Evolutionary conservation across 2,329 filamentous ascomycete genomes (phyloP).

Genomic region (Diplodia corticola): DNA sequence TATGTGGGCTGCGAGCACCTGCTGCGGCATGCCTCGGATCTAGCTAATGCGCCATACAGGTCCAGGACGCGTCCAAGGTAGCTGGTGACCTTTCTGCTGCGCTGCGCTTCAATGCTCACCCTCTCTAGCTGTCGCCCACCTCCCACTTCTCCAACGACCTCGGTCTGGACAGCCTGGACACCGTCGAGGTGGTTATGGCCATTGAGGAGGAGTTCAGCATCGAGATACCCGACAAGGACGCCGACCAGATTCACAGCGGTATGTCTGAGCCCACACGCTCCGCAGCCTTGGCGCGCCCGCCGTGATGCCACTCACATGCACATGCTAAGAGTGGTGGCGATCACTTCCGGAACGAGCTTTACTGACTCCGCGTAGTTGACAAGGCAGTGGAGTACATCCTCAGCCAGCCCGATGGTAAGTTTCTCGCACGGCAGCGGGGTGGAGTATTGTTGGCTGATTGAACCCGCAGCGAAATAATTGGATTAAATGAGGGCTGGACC

Average conservation of each 20-base stretch:
- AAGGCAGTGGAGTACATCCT: conserved; percentile 94
- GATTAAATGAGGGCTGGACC: conserved; percentile 25
- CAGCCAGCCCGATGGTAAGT: conserved; percentile 86
- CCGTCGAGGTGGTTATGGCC: conserved; percentile 99
- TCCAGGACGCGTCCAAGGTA: conserved; percentile 62
- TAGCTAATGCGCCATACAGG: conserved; percentile 51
- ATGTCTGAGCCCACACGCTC: conserved; percentile 44
- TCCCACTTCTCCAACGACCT: conserved; percentile 98
- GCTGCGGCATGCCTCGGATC: conserved; percentile 14
- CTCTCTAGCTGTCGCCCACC: conserved; percentile 69
- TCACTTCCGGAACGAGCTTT: background rate
- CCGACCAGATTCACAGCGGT: conserved; percentile 92
- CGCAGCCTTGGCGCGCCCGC: background rate
- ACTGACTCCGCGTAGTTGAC: conserved; percentile 65
- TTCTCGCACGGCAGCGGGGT: background rate
- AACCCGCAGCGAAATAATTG: conserved; percentile 35
- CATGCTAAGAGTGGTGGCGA: background rate
- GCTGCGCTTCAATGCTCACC: conserved; percentile 29
- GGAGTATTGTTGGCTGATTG: conserved; percentile 28
- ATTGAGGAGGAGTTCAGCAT: conserved; percentile 98
- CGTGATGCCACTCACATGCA: background rate
- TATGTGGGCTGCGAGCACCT: conserved; percentile 42
- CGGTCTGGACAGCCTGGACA: conserved; percentile 94
- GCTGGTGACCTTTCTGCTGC: conserved; percentile 11
- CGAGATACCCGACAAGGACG: conserved; percentile 97